Conservation (phyloP, 768 basidiomycete species). For the Kwoniella europaea region DNA sequence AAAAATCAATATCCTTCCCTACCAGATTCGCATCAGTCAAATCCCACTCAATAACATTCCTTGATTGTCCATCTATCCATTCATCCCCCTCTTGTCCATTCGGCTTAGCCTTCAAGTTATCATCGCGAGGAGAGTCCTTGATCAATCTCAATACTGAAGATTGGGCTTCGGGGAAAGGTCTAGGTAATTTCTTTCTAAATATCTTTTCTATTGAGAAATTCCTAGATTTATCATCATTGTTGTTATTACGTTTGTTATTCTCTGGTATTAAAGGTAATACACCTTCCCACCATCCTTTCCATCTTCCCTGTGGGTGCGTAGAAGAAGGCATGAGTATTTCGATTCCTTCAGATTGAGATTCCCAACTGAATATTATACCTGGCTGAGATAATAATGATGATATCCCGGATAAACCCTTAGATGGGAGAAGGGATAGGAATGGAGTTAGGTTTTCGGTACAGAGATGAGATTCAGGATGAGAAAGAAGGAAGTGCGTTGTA, state of each 20-base stretch:
- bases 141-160: conserved; percentile 42
- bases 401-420: conserved; percentile 84
- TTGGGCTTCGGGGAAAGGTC: conserved; percentile 44
- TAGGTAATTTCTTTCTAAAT: conserved; percentile 42
- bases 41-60: conserved; percentile 42
- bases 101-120: not conserved
- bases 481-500: conserved; percentile 58
- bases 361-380: conserved; percentile 48
- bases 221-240: not conserved
- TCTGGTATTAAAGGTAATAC: conserved; percentile 73
- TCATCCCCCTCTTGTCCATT: not conserved
- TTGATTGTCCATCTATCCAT: conserved; percentile 41
- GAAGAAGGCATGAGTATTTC: conserved; percentile 45
- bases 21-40: conserved; percentile 25
- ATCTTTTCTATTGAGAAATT: conserved; percentile 42
- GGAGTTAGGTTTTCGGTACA: conserved; percentile 98
- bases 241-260: not conserved
- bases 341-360: conserved; percentile 50
- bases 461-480: conserved; percentile 72
- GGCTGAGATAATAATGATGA: conserved; percentile 67
- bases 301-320: conserved; percentile 21
- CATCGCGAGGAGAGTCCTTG: conserved; percentile 18
- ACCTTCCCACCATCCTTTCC: conserved; percentile 69
- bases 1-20: conserved; percentile 42
- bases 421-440: conserved; percentile 91